Base-by-base conservation (phyloP, 441 rosid species). In the Aleurites moluccanus region DNA sequence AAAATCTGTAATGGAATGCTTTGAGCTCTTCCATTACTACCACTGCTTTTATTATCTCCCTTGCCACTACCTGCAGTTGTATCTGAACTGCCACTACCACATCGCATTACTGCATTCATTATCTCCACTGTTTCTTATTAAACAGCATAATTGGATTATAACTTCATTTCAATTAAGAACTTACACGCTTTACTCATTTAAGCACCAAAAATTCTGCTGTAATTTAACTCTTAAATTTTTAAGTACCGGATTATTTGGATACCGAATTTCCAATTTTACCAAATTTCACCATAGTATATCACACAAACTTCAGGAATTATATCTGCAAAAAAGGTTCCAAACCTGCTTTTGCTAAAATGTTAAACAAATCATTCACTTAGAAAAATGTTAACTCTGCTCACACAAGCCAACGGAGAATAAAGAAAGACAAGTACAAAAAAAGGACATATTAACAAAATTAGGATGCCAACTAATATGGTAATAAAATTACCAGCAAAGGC, bases 401-500 rank as follows among this genome's bases (percentile, higher is more conserved):
- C 14, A 3, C 42, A 42, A n/a, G 44, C 45, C 45, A 62, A 35
- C 16, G 38, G 4, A 75, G 52, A 20, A 15, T 10, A 30, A 30
- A 50, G 7, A 0, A 67, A 20, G 44, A 11, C 13, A 27, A 30
- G 2, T 1, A 10, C 6, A 40, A 63, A 21, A 73, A 40, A 30
- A 53, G 30, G 62, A 35, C 18, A 16, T 6, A 53, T n/a, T 15
- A 9, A 27, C 2, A 62, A 45, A 50, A 50, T 55, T 8, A 16
- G 15, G 23, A 13, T 28, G 49, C 14, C 10, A 69, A 42, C 14
- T 13, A 42, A 45, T 67, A 44, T 27, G 21, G 56, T 40, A 56
- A 70, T 1, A 56, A 56, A 77, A 64, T 81, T 90, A 95, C 98
- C 91, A 95, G 89, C 79, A 95, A 81, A n/a, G 99, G 98, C 91